phyloP scores from a whole-genome alignment of 768 basidiomycete species.

The Termitomyces titanicus region DNA sequence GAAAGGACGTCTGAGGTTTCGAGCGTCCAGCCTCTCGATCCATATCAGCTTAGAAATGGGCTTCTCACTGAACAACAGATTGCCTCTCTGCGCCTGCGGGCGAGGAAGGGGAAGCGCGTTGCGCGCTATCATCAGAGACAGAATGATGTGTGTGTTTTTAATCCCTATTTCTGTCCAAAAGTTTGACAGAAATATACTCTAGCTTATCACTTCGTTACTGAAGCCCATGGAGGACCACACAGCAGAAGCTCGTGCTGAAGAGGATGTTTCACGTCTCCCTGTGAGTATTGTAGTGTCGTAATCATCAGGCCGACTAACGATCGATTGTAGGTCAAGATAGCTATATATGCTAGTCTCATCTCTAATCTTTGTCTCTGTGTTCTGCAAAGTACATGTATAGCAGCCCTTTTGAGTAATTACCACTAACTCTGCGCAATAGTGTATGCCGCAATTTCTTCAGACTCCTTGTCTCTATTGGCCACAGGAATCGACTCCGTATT shows the following conservation, averaged over 20 bases:
- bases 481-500: constrained; percentile 87
- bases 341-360: constrained; percentile 78
- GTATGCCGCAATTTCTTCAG: constrained; percentile 85
- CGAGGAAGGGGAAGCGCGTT: constrained; percentile 55
- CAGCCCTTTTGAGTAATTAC: neutral
- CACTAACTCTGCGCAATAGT: constrained; percentile 40
- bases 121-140: constrained; percentile 68
- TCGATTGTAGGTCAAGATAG: constrained; percentile 70
- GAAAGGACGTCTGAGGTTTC: constrained; percentile 37
- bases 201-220: constrained; percentile 86
- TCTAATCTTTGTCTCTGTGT: constrained; percentile 72
- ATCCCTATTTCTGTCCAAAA: neutral
- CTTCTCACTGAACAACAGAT: constrained; percentile 63
- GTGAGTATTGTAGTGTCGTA: constrained; percentile 34
- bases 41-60: constrained; percentile 61
- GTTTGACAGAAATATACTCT: neutral
- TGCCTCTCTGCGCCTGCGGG: constrained; percentile 50
- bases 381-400: constrained; percentile 55
- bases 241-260: constrained; percentile 70
- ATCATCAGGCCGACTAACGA: neutral
- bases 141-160: constrained; percentile 62
- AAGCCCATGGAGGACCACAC: constrained; percentile 92
- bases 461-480: constrained; percentile 83
- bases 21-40: constrained; percentile 44
- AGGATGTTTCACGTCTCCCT: constrained; percentile 61